A percentile compares a stretch with the other conserved stretches of the same genome.
Conservation (phyloP, 2,329 filamentous ascomycete species). For the Aureobasidium sp. region DNA sequence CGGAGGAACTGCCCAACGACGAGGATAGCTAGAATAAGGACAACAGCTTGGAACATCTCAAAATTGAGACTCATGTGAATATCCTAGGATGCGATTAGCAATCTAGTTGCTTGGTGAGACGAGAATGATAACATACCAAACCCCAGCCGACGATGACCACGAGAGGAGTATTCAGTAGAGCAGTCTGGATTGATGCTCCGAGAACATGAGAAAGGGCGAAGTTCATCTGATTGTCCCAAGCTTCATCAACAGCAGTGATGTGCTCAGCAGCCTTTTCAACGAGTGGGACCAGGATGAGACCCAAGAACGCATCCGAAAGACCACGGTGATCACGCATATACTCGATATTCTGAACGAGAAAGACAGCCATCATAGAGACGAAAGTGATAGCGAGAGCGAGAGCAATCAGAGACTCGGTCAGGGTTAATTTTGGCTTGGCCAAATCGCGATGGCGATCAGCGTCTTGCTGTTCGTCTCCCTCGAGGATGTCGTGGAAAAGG, state of each 20-base stretch:
- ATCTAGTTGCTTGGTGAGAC: slow-evolving; percentile 77
- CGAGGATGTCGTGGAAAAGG: slow-evolving; percentile 69
- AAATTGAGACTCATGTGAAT: slow-evolving; percentile 70
- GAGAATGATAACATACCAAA: slow-evolving; percentile 54
- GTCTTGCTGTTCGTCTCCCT: slow-evolving; percentile 62
- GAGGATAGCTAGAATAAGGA: slow-evolving; percentile 76
- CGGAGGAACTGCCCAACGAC: slow-evolving; percentile 82
- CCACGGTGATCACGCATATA: slow-evolving; percentile 45
- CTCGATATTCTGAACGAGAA: slow-evolving; percentile 68
- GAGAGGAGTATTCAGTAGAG: slow-evolving; percentile 78
- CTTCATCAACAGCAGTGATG: slow-evolving; percentile 75
- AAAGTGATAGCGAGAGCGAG: slow-evolving; percentile 58
- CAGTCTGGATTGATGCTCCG: slow-evolving; percentile 81
- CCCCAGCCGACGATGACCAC: slow-evolving; percentile 82
- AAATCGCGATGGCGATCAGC: slow-evolving; percentile 55
- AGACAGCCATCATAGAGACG: slow-evolving; percentile 67
- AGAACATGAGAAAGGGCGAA: slow-evolving; percentile 80
- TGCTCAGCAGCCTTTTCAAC: slow-evolving; percentile 85
- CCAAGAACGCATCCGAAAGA: slow-evolving; percentile 53
- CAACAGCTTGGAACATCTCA: slow-evolving; percentile 75
- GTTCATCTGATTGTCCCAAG: slow-evolving; percentile 70
- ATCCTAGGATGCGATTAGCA: slow-evolving; percentile 66
- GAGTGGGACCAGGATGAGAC: slow-evolving; percentile 70
- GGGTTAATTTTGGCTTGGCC: slow-evolving; percentile 61
- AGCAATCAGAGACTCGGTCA: slow-evolving; percentile 64